Conservation (phyloP, 2,329 filamentous ascomycete species). For the Xylaria multiplex region DNA sequence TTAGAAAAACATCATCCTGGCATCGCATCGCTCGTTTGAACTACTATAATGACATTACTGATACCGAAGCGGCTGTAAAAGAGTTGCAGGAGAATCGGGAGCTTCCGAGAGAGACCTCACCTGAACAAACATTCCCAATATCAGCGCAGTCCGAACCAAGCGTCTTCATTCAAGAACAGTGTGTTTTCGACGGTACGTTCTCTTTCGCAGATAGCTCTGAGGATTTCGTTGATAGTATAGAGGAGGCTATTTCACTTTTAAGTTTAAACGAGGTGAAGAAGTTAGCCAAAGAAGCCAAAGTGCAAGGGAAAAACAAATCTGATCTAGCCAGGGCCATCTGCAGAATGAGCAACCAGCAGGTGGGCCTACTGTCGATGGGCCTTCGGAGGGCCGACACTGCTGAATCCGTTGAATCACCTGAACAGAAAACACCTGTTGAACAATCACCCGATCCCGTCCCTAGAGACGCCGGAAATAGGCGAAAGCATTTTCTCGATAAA, state of each 20-base stretch:
- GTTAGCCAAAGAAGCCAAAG: conserved; percentile 85
- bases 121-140: conserved; percentile 31
- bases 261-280: conserved; percentile 87
- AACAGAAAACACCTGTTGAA: conserved; percentile 54
- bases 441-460: conserved; percentile 43
- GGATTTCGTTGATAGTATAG: conserved; percentile 76
- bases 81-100: conserved; percentile 68
- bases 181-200: conserved; percentile 66
- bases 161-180: conserved; percentile 54
- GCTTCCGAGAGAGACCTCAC: conserved; percentile 59
- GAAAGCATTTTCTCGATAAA: conserved; percentile 78
- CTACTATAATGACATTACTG: conserved; percentile 84
- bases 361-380: conserved; percentile 75
- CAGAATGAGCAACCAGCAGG: conserved; percentile 78
- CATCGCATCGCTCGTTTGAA: conserved; percentile 81
- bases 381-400: conserved; percentile 72
- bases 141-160: conserved; percentile 40
- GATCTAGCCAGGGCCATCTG: conserved; percentile 80
- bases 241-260: conserved; percentile 84
- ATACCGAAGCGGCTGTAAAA: conserved; percentile 73
- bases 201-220: conserved; percentile 84
- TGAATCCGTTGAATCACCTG: conserved; percentile 61
- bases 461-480: conserved; percentile 67
- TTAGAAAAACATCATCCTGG: conserved; percentile 92
- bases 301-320: conserved; percentile 87